Base-by-base conservation (phyloP, 2,329 filamentous ascomycete species). In the Penicillium freii region DNA sequence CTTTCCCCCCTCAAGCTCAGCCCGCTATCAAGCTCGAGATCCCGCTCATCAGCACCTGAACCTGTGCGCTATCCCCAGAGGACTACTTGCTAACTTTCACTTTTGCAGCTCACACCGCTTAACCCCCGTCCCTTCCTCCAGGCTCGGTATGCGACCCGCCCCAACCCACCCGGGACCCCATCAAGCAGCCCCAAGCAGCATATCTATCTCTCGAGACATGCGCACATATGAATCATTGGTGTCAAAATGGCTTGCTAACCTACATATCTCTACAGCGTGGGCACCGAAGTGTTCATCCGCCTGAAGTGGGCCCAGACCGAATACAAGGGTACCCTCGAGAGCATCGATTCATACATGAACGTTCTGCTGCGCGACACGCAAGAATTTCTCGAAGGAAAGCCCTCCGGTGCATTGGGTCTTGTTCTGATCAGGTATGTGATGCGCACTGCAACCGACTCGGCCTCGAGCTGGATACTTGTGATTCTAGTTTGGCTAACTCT, bases 291-390 rank as follows among this genome's bases (percentile, higher is more conserved):
- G 71, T 82, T 92, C 62, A 89, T 99, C 63, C 91, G 92, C 69
- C 84, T 99, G 64, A 99, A 99, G 84, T 99, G 94, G 94, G 92
- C 91, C 68, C 88, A 97, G 77, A 94, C 91, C 59, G 94, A 99
- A 77, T 99, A 99, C 84, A 95, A 93, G 76, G 94, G 94, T 74
- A 85, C 86, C 65, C 85, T 99, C 62, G 90, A 96, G 72, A 93
- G 89, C 69, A 90, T 96, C 72, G 94, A 99, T 80, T 92, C 90
- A 73, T 99, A 99, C 82, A 97, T 99, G 93, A 99, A 99, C 81
- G 87, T 99, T 63, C 92, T 97, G 79, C 84, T 99, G 62, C 87
- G 87, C 65, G 88, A 89, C 69, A 92, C 93, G 51, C 90, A 96
- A 78, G 94, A 99, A 77, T 97, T 88, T 78, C 90, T 96, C 71